phyloP scores from a whole-genome alignment of 164 flowering plant genomes.

The Umbilicus rupestris region DNA sequence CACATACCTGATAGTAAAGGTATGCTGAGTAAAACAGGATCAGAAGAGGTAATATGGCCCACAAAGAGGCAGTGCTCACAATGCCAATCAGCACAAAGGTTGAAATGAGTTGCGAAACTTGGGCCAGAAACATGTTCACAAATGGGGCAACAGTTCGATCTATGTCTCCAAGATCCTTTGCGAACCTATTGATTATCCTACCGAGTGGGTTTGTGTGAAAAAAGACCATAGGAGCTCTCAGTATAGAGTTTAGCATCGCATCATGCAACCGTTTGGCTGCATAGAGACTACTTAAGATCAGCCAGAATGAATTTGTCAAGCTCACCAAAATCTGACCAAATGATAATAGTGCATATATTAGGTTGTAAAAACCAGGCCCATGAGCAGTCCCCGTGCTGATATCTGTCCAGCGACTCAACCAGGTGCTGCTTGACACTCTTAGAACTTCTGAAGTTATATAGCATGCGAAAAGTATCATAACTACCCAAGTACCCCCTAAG shows the following conservation, averaged over 20 bases:
- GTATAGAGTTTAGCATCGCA: constrained; percentile 76
- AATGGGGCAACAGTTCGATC: constrained; percentile 79
- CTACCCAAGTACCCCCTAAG: constrained; percentile 87
- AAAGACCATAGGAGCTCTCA: constrained; percentile 98
- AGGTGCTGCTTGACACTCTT: constrained; percentile 85
- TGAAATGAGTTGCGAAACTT: constrained; percentile 78
- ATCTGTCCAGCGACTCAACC: constrained; percentile 95
- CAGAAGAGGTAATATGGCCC: constrained; percentile 97
- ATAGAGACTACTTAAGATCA: constrained; percentile 81
- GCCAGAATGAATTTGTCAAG: constrained; percentile 86
- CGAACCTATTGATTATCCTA: constrained; percentile 88
- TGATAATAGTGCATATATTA: constrained; percentile 67
- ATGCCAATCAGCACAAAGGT: constrained; percentile 90
- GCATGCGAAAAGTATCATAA: constrained; percentile 57
- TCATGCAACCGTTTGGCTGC: constrained; percentile 91
- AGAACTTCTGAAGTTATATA: constrained; percentile 64
- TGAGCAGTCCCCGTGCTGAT: constrained; percentile 35
- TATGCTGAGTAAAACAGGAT: constrained; percentile 84
- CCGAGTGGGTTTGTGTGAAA: constrained; percentile 97
- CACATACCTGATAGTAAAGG: constrained; percentile 86
- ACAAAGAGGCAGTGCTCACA: constrained; percentile 88
- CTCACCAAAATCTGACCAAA: constrained; percentile 81
- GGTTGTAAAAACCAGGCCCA: constrained; percentile 59
- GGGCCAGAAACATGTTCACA: constrained; percentile 74
- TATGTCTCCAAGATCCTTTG: constrained; percentile 93